phyloP scores from a whole-genome alignment of 768 basidiomycete genomes.

The Butyriboletus loyo region DNA sequence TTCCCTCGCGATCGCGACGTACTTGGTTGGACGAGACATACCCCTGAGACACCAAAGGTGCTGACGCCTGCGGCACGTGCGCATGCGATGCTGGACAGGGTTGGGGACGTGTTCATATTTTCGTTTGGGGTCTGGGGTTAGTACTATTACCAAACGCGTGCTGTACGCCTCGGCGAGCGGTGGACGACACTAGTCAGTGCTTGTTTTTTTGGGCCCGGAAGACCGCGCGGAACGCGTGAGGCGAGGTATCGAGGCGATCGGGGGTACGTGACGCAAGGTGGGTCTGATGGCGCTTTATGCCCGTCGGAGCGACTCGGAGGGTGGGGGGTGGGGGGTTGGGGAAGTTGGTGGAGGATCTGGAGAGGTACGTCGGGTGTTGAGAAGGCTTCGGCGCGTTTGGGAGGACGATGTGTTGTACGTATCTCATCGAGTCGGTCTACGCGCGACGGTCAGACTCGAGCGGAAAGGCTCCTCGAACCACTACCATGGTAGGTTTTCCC shows the following conservation, averaged over 20 bases:
- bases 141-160: conserved; percentile 41
- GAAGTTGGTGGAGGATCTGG: neutral
- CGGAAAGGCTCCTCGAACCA: too few species aligned
- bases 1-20: conserved; percentile 45
- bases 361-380: neutral
- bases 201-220: conserved; percentile 24
- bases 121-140: too few species aligned
- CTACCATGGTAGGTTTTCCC: too few species aligned
- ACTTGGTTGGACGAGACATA: conserved; percentile 53
- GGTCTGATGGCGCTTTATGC: conserved; percentile 15
- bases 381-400: too few species aligned
- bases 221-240: conserved; percentile 24
- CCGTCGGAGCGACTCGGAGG: neutral
- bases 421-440: too few species aligned
- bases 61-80: conserved; percentile 34
- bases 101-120: conserved; percentile 16
- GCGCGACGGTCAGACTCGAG: too few species aligned
- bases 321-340: neutral
- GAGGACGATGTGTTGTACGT: too few species aligned
- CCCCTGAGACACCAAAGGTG: conserved; percentile 41
- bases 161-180: conserved; percentile 32
- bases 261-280: conserved; percentile 29
- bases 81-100: conserved; percentile 32
- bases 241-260: conserved; percentile 6
- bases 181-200: conserved; percentile 32